Base-by-base conservation (phyloP, 768 basidiomycete species). In the Tricholoma bakamatsutake region DNA sequence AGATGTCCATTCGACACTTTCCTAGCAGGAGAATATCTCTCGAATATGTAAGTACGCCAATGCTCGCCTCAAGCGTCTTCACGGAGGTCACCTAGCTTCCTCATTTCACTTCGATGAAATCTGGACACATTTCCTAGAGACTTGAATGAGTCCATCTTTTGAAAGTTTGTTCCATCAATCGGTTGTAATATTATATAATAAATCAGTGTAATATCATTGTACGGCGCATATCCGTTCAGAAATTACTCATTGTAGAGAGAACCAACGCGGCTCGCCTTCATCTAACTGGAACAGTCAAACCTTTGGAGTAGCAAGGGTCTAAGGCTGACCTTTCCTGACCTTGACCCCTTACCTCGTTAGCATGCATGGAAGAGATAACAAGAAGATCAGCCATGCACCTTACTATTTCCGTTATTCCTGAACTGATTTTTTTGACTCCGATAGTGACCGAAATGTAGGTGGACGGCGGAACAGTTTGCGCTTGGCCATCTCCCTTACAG, bases 1-100 rank as follows among this genome's bases (percentile, higher is more conserved):
- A 81, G 67, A 80, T 81, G 35, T 0, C 66, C 79, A 0, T 80
- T 79, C 63, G 69, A 73, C 59, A 54, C 61, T 21, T 81, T 81
- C 54, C 75, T 75, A 12, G 68, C 72, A 37, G 71, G 70, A 5
- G 59, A 69, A 50, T 80, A 73, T 61, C 54, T 80, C 3, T 70
- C 69, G 21, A 61, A 64, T 1, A n/a, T n/a, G n/a, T n/a, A 66
- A 67, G 52, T 77, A 80, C 62, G 66, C 65, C 65, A 76, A 78
- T 60, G 67, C 71, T 28, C 65, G 59, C 42, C 55, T 76, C 31
- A 70, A 63, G 61, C 62, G 62, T 43, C 37, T 76, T n/a, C 59
- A 59, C 17, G 78, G 80, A 1, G 76, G 79, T 2, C 80, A 80
- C 59, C 57, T 81, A 3, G 57, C 69, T 39, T 45, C 59, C 2